Evolutionary conservation across 495 filamentous ascomycete species (phyloP), one percentile per base, ranked within the genome.

Genomic region (Gamarada debralockiae): DNA sequence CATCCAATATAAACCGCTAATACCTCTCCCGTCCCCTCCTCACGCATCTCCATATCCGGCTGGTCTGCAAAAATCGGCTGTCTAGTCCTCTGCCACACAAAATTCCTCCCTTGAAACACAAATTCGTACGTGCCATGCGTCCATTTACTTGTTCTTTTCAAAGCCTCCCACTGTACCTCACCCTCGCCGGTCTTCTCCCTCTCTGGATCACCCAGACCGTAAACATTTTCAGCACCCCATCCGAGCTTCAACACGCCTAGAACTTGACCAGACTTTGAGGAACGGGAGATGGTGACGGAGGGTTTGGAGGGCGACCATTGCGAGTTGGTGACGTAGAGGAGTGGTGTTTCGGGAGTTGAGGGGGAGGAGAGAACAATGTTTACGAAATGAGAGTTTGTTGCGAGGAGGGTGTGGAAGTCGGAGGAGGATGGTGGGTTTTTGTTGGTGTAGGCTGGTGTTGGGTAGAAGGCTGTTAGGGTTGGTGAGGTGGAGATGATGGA

Each of bases 21-120:
- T 6, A 55, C 36, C 45, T 48, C 22, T 7, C n/a, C 9, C 37
- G n/a, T 7, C 37, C 37, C 37, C 37, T 10, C 9, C 6, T 55
- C 52, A n/a, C 25, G 17, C 12, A 55, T 29, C 38, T 48, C 52
- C 42, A 55, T 18, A 49, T 55, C 45, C 23, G 52, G 52, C 37
- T 55, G 52, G 42, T 55, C 52, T 1, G 5, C 36, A n/a, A 40
- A 42, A 0, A 23, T n/a, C 3, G 18, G 13, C n/a, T 27, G 9
- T n/a, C 27, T 40, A 14, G 36, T 42, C 15, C 52, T 2, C 9
- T 24, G 18, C 52, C 52, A 55, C 21, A 25, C 21, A 31, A 41
- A 55, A 13, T 6, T 55, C 24, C 38, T 27, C 21, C 45, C 49
- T 3, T 42, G 6, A 6, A 6, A 40, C 37, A 7, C 38, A 24